These are phyloP conservation scores for Phalaenopsis hybrid DNA, from an alignment of 116 monocot genomes.

Conservation along the genomic window DNA sequence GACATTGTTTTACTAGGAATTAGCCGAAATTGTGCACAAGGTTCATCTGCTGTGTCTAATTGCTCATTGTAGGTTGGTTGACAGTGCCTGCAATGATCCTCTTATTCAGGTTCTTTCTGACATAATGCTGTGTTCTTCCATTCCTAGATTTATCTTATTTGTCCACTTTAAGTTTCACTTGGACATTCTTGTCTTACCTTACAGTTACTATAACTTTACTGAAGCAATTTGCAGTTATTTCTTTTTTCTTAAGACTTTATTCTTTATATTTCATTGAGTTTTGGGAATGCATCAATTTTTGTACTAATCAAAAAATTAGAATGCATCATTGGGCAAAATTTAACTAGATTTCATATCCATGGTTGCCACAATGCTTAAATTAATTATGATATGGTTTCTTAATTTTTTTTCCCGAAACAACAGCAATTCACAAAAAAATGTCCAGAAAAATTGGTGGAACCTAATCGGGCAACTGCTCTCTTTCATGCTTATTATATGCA, in stretches of 20 bases:
- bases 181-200: not conserved
- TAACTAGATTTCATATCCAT: too few species aligned
- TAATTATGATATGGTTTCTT: not conserved
- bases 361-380: not conserved
- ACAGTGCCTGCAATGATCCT: slow-evolving; percentile 73
- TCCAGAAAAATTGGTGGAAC: not conserved
- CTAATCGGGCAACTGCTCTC: not conserved
- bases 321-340: not conserved
- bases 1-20: slow-evolving; percentile 32
- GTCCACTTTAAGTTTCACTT: not conserved
- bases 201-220: not conserved
- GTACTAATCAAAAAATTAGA: not conserved
- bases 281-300: not conserved
- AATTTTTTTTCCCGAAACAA: not conserved
- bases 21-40: slow-evolving; percentile 84
- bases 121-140: not conserved
- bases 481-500: not conserved
- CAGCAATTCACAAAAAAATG: not conserved
- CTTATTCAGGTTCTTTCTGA: slow-evolving; percentile 64
- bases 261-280: not conserved
- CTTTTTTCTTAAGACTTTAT: not conserved
- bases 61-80: slow-evolving; percentile 72
- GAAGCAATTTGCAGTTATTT: not conserved
- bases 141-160: not conserved
- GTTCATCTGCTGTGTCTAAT: slow-evolving; percentile 84